Conservation (phyloP, 371 early-diverging fungal genomes). For the Basidiobolus meristosporus region DNA sequence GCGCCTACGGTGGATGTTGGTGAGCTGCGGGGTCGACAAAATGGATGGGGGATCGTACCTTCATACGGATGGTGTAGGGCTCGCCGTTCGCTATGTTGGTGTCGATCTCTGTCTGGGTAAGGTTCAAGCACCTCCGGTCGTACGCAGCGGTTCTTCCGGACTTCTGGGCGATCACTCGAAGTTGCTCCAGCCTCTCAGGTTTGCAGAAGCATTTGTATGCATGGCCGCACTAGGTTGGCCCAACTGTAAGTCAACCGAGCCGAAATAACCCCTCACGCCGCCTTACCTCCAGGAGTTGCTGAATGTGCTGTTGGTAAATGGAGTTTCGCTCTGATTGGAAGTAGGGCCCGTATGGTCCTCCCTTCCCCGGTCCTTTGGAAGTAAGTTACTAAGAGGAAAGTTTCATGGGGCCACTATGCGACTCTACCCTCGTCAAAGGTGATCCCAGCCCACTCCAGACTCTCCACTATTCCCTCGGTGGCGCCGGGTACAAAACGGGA, state of each 20-base stretch:
- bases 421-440: conserved; percentile 48
- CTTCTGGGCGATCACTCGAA: conserved; percentile 29
- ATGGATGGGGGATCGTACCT: too few relatives aligned
- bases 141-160: conserved; percentile 45
- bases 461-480: conserved; percentile 35
- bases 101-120: conserved; percentile 37
- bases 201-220: conserved; percentile 87
- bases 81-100: conserved; percentile 22
- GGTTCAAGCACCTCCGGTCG: conserved; percentile 58
- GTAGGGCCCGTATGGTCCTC: conserved; percentile 43
- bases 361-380: conserved; percentile 28
- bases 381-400: neutral
- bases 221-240: conserved; percentile 20
- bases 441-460: conserved; percentile 64
- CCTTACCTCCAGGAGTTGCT: conserved; percentile 36
- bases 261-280: neutral
- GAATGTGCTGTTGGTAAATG: conserved; percentile 43
- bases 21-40: too few relatives aligned
- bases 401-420: neutral
- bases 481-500: conserved; percentile 58
- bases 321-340: conserved; percentile 56
- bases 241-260: neutral
- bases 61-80: conserved; percentile 53
- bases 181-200: conserved; percentile 38
- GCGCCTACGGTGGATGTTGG: conserved; percentile 15